These are phyloP conservation scores for Yamadazyma sp. DNA, from an alignment of 1,139 yeast genomes.

Conservation along the genomic window DNA sequence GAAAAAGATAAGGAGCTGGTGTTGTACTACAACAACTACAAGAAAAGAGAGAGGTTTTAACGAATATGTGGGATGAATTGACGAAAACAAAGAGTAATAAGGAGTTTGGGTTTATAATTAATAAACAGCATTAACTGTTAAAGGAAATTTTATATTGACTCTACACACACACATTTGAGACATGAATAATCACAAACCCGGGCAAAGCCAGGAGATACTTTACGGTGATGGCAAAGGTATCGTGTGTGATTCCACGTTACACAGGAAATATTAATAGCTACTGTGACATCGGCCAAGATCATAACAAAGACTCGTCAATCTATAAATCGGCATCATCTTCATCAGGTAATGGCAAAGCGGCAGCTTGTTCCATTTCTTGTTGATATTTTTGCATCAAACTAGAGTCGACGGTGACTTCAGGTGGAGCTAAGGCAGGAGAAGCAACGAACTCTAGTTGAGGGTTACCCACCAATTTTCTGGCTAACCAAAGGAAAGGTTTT, in stretches of 20 bases:
- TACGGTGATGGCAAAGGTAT: not conserved
- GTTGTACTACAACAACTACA: constrained; percentile 4
- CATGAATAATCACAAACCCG: no score
- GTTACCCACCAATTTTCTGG: constrained; percentile 98
- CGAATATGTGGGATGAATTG: not conserved
- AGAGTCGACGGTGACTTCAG: constrained; percentile 97
- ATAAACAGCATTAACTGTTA: not conserved
- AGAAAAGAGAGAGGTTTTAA: constrained; percentile 1
- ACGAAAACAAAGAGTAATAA: not conserved
- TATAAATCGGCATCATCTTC: constrained; percentile 99
- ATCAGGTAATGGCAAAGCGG: constrained; percentile 99
- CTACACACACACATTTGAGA: not conserved
- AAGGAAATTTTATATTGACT: not conserved
- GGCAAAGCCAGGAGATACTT: no score
- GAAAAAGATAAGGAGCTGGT: constrained; percentile 12
- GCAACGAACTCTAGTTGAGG: constrained; percentile 98
- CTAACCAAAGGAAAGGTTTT: constrained; percentile 99
- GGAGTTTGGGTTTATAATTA: no score
- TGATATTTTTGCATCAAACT: constrained; percentile 97
- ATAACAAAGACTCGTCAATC: not conserved
- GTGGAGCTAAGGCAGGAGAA: constrained; percentile 99
- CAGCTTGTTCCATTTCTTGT: constrained; percentile 99
- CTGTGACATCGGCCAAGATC: not conserved
- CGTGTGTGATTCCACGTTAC: not conserved
- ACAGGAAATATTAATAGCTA: not conserved